Conservation (phyloP, 768 basidiomycete genomes). For the Russula compacta region DNA sequence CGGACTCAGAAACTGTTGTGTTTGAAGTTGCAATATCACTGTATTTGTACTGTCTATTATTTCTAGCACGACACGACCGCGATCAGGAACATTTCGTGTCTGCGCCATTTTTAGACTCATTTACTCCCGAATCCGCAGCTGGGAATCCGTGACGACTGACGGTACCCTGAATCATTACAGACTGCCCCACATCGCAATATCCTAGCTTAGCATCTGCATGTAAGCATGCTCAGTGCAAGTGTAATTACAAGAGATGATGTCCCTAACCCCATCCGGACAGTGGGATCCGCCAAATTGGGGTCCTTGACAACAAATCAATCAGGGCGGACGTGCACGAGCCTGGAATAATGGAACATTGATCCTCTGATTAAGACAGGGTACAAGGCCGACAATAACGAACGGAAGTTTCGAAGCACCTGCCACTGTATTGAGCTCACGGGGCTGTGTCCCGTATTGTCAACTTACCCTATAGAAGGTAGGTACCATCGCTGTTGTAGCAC, state of each 20-base stretch:
- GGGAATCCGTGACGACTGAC: neutral
- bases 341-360: neutral
- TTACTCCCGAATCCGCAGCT: neutral
- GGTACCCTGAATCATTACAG: neutral
- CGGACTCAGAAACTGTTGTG: neutral
- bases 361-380: neutral
- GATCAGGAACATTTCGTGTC: neutral
- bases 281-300: neutral
- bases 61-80: neutral
- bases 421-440: neutral
- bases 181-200: neutral
- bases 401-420: neutral
- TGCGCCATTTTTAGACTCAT: neutral
- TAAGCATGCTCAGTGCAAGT: neutral
- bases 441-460: neutral
- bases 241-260: neutral
- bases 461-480: neutral
- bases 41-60: conserved; percentile 14
- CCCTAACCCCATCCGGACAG: neutral
- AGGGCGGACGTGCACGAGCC: neutral
- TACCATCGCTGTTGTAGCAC: neutral
- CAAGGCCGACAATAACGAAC: neutral
- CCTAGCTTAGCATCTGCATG: neutral
- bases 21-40: conserved; percentile 5
- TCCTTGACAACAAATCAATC: conserved; percentile 1